A percentile compares a stretch with the other conserved stretches of the same genome.
phyloP scores from a whole-genome alignment of 768 basidiomycete species.

The Lentinus brumalis region DNA sequence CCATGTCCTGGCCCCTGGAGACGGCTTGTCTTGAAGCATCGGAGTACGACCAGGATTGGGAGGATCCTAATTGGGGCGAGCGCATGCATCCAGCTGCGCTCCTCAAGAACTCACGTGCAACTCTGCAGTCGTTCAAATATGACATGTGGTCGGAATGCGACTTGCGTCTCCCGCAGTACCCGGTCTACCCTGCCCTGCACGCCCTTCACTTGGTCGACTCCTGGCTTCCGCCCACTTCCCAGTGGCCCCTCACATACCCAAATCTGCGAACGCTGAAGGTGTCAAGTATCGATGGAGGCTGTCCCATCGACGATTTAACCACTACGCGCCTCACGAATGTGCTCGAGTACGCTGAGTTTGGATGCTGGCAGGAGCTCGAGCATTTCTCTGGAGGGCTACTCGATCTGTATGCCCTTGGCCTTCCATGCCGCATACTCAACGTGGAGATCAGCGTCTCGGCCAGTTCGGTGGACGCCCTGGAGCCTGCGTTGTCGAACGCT shows the following conservation, averaged over 20 bases:
- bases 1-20: constrained; percentile 1
- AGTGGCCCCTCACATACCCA: constrained; percentile 2
- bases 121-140: neutral
- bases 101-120: neutral
- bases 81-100: constrained; percentile 1
- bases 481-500: too few relatives aligned
- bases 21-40: neutral
- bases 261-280: neutral
- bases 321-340: neutral
- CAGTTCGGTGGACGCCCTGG: too few relatives aligned
- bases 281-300: neutral
- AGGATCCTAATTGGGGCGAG: neutral
- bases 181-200: neutral
- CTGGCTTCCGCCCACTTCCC: neutral
- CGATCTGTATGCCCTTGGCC: neutral
- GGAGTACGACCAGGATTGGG: neutral
- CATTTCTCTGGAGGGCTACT: neutral
- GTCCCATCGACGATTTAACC: too few relatives aligned
- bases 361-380: neutral
- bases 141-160: neutral
- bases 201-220: neutral
- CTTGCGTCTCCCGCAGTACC: neutral
- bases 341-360: neutral
- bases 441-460: neutral
- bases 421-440: neutral